Base-by-base conservation (phyloP, 306 rosid genomes). In the Prunus mongolica region DNA sequence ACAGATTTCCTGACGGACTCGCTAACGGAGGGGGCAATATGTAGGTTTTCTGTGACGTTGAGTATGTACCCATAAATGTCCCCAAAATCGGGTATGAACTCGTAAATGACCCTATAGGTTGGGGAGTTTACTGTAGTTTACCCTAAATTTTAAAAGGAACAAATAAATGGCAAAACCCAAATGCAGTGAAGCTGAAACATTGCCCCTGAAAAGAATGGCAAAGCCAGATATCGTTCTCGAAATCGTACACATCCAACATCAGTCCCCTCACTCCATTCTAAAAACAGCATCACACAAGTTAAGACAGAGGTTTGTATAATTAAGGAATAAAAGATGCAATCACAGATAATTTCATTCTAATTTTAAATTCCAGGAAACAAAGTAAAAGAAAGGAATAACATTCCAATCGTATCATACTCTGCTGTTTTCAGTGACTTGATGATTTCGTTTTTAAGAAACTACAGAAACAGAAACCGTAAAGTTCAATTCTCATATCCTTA, bases 161-260 rank as follows among this genome's bases (percentile, higher is more conserved):
- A 27, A 27, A 27, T 27, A 27, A 27, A 2, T 27, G 28, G 28
- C 28, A 27, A 27, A 27, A 27, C 28, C 28, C 3, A 81, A 94
- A 92, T 47, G 98, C 98, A 8, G 97, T 94, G 93, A 94, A 90
- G 89, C 88, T 88, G 92, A 78, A 94, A 85, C 98, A 94, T 83
- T 94, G 97, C 56, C 97, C 97, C 63, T 61, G 81, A 70, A 94
- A 92, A 27, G 98, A 92, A 88, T 94, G 98, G 84, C 97, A 94
- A 69, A 94, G 97, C 98, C 98, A 94, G 84, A 94, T 86, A 85
- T 94, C 95, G 49, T 90, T 86, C 77, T 86, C 77, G 46, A 90
- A 94, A 75, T 94, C 96, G 79, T 94, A 94, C 98, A 94, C 90
- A 85, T 94, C 98, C 89, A 94, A 80, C 97, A 94, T 94, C 82